Base-by-base conservation (phyloP, 805 yeast genomes). In the Spathaspora boniae region DNA sequence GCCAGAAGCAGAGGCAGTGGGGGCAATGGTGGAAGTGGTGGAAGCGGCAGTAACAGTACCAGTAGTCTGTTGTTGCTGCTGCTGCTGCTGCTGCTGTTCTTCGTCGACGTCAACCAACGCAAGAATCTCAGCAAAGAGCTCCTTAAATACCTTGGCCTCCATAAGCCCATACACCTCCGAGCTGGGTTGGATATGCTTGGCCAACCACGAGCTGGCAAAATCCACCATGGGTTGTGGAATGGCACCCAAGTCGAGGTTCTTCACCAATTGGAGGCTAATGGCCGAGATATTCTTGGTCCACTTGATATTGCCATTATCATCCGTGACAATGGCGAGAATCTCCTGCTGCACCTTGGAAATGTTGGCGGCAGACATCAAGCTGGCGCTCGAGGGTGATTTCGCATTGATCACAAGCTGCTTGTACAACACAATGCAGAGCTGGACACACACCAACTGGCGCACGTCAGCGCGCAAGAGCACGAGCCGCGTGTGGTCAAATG, bases 271-370 rank as follows among this genome's bases (percentile, higher is more conserved):
- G 41, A 86, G 68, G 4, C 91, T 75, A 43, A 87, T 76, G 11
- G 83, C 69, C 44, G 78, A 73, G 17, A 86, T 75, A 56, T 86
- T 86, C 51, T 86, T 76, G 1, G 96, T 86, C 96, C 96, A 86
- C 62, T 88, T 86, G 40, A 86, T 78, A 54, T 84, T 85, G 2
- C 95, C 95, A 49, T 81, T 83, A 40, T 83, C 86, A 58, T 86
- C 95, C 22, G 87, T 77, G 12, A 86, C 86, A 30, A 86, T 82
- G 21, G 89, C 82, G 36, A 84, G 62, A 27, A 87, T 75, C 49
- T 86, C 91, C 34, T 69, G 78, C 56, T 82, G 86, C 37, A 86
- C 66, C 33, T 58, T 65, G 35, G 62, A 56, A 38, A 72, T 52
- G 27, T 68, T 56, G 32, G 65, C 67, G 15, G 62, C 53, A 26